Percentiles rank a stretch among this genome's conserved stretches.
Evolutionary conservation across 495 filamentous ascomycete genomes (phyloP).

Genomic region (Pyrenopolyporus hunteri): DNA sequence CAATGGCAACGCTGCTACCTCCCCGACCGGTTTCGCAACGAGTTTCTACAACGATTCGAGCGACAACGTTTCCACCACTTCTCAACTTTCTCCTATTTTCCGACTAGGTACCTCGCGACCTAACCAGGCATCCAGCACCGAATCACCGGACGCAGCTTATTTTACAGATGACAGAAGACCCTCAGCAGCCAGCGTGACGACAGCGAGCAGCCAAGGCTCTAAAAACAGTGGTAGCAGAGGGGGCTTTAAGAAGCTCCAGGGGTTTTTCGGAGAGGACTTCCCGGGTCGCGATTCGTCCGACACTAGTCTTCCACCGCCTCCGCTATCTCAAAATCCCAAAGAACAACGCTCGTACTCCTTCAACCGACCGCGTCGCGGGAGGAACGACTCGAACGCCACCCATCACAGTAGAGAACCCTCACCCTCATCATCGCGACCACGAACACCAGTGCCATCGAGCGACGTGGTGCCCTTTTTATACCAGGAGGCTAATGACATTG

Average conservation of each 20-base stretch:
- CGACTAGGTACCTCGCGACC: conserved; percentile 67
- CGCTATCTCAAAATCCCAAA: conserved; percentile 48
- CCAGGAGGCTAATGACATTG: conserved; percentile 86
- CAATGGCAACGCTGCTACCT: conserved; percentile 44
- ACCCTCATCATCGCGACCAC: conserved; percentile 71
- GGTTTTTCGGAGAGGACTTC: conserved; percentile 89
- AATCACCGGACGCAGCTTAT: conserved; percentile 69
- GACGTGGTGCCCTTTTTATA: conserved; percentile 96
- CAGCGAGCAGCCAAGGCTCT: conserved; percentile 88
- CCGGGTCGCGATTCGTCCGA: conserved; percentile 72
- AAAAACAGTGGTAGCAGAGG: conserved; percentile 72
- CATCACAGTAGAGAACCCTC: conserved; percentile 67
- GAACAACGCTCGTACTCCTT: conserved; percentile 63
- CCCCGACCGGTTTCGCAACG: conserved; percentile 42
- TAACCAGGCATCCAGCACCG: conserved; percentile 57
- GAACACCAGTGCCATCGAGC: conserved; percentile 85
- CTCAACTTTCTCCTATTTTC: conserved; percentile 70
- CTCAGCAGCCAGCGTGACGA: conserved; percentile 83
- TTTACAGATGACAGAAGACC: conserved; percentile 80
- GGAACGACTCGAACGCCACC: conserved; percentile 77
- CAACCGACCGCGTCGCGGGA: conserved; percentile 64
- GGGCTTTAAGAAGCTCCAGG: conserved; percentile 75
- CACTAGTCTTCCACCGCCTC: conserved; percentile 65
- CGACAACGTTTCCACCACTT: conserved; percentile 62
- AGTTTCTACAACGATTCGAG: conserved; percentile 71